Evolutionary conservation across 352 stramenopile genomes (phyloP).

Genomic region (Phytophthora megakarya): DNA sequence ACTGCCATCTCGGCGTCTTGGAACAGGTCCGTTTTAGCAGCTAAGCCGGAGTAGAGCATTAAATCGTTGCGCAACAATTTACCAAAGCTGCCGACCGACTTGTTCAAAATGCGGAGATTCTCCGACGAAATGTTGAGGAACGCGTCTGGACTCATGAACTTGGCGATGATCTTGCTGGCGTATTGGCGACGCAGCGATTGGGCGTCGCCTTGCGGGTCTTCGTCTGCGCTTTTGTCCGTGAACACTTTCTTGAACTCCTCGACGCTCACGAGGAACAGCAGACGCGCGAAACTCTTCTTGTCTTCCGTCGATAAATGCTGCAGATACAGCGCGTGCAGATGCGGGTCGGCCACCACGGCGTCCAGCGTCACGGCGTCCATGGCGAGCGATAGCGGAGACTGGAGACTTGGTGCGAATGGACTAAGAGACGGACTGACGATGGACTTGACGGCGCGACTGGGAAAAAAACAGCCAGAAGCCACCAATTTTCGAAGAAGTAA

Average conservation of each 20-base stretch:
- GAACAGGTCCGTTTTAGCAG: slow-evolving; percentile 80
- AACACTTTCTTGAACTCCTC: slow-evolving; percentile 89
- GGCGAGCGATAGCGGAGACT: background rate
- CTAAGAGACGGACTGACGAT: slow-evolving; percentile 30
- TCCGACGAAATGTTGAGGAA: slow-evolving; percentile 83
- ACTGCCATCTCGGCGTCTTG: slow-evolving; percentile 75
- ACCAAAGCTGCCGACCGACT: slow-evolving; percentile 82
- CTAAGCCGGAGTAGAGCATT: slow-evolving; percentile 73
- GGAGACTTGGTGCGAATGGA: background rate
- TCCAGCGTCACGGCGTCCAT: slow-evolving; percentile 55
- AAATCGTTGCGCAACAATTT: slow-evolving; percentile 76
- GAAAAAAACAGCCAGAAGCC: slow-evolving; percentile 22
- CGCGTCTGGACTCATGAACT: slow-evolving; percentile 85
- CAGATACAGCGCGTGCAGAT: slow-evolving; percentile 82
- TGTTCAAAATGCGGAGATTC: slow-evolving; percentile 78
- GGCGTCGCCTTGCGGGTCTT: slow-evolving; percentile 28
- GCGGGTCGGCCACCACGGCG: slow-evolving; percentile 73
- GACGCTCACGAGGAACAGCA: slow-evolving; percentile 88
- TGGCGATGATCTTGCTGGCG: slow-evolving; percentile 86
- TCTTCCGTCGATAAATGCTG: slow-evolving; percentile 72
- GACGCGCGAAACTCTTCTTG: slow-evolving; percentile 72
- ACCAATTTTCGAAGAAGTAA: slow-evolving; percentile 2
- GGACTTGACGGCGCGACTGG: slow-evolving; percentile 25
- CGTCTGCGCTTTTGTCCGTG: slow-evolving; percentile 12
- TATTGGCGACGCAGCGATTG: slow-evolving; percentile 61